Evolutionary conservation across 2,329 filamentous ascomycete species (phyloP).

Genomic region (Stachybotrys chlorohalonatus): DNA sequence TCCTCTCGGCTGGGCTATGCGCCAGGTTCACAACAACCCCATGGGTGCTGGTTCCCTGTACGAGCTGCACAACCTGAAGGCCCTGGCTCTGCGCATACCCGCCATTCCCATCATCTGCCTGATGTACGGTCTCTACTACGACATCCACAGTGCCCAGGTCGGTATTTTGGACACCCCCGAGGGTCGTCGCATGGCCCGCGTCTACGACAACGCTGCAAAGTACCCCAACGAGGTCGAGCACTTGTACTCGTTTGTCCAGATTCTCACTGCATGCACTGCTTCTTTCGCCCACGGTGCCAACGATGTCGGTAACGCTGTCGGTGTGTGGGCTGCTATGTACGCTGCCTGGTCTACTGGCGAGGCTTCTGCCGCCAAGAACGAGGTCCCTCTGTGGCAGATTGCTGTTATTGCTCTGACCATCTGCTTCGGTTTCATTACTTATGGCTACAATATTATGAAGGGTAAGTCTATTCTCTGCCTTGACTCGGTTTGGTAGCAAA

Average conservation of each 20-base stretch:
- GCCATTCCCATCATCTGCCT: slow-evolving; percentile 53
- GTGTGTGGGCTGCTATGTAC: slow-evolving; percentile 60
- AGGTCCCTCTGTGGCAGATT: slow-evolving; percentile 65
- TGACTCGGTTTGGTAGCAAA: no score
- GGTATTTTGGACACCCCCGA: slow-evolving; percentile 66
- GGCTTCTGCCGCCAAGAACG: slow-evolving; percentile 48
- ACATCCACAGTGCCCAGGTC: slow-evolving; percentile 68
- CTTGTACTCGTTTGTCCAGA: slow-evolving; percentile 54
- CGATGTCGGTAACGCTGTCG: slow-evolving; percentile 61
- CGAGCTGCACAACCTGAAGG: slow-evolving; percentile 61
- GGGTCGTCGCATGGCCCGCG: slow-evolving; percentile 52
- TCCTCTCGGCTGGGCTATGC: slow-evolving; percentile 78
- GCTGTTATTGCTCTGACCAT: slow-evolving; percentile 55
- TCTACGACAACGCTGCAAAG: slow-evolving; percentile 50
- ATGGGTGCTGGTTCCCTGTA: slow-evolving; percentile 66
- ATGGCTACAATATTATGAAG: slow-evolving; percentile 76
- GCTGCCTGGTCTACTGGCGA: slow-evolving; percentile 53
- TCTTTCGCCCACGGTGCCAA: slow-evolving; percentile 68
- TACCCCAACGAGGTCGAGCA: slow-evolving; percentile 63
- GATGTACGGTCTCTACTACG: slow-evolving; percentile 72
- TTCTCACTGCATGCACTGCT: slow-evolving; percentile 58
- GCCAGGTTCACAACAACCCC: slow-evolving; percentile 63
- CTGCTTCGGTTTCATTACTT: slow-evolving; percentile 59
- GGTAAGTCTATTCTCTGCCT: slow-evolving; percentile 28
- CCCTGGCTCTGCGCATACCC: slow-evolving; percentile 55